Base-by-base conservation (phyloP, 1,139 yeast species). In the Saccharomyces pastorianus region DNA sequence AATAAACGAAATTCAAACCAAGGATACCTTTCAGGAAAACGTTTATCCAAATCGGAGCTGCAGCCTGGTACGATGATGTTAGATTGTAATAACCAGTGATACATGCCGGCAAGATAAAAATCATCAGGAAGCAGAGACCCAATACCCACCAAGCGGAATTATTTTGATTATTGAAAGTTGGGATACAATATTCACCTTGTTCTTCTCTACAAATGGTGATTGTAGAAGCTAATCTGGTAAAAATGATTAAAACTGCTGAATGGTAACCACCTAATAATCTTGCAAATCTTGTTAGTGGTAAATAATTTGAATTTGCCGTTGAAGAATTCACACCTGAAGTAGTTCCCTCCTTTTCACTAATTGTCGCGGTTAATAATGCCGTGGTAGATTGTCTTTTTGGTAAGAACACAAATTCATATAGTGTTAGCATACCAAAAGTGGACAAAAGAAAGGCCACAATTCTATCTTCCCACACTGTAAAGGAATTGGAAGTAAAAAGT, bases 381-480 rank as follows among this genome's bases (percentile, higher is more conserved):
- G 64, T 63, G 4, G 71, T 67, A 1, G 68, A 63, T 48, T 66
- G 68, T 54, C 71, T 64, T 48, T 62, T 67, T 23, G 71, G 72
- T 25, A 66, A 57, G 53, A 67, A 68, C 2, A 60, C 64, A 57
- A 70, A 71, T 54, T 69, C 72, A 53, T 65, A 67, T 38, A 83
- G 70, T 9, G 84, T 78, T 52, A 83, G 72, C 53, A 83, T 71
- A 2, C 96, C 96, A 69, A 88, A 80, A 0, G 95, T 80, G 1
- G 79, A 73, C 20, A 90, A 70, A 64, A 91, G 76, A 64, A 83
- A 88, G 51, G 82, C 77, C 14, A 88, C 77, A 69, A 90, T 81
- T 57, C 80, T 81, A 63, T 91, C 96, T 70, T 95, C 99, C 97
- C 98, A 93, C 26, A 95, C 86, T 2, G 95, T 86, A 64, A 81